Evolutionary conservation across 345 rosid species (phyloP), one percentile per base, ranked within the genome.

Genomic region (Pelargonium nanum): DNA sequence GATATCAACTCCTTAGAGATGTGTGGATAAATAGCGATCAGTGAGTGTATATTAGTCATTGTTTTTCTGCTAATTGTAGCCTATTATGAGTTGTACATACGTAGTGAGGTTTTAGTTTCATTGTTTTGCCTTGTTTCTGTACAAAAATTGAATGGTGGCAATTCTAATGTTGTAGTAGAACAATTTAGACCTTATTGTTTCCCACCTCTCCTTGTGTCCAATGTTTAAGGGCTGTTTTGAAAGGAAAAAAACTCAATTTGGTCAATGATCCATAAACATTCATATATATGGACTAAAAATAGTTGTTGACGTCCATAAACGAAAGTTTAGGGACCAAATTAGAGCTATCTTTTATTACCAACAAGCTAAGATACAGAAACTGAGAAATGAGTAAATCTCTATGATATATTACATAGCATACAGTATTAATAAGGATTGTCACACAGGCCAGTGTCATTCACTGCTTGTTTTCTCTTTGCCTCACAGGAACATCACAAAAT

Each of bases 1-100:
- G 98, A 69, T 92, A 83, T 68, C 77, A 80, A 67, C 95, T 92
- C 60, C 91, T 92, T 22, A 78, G 84, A 59, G 93, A 87, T 34
- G 65, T 87, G 52, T 92, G 96, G 98, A 75, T 61, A 66, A 85
- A 69, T 65, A 68, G 85, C n/a, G 82, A 77, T 59, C 83, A 65
- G 70, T 34, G 10, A 55, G 10, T 58, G 52, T 26, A 23, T 48
- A 19, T 25, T 9, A 0, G 28, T 57, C 48, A 58, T 59, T n/a
- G n/a, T n/a, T n/a, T n/a, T 1, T 22, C 25, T 62, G 58, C 52
- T 50, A n/a, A 56, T 23, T 56, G 17, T 19, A 53, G 13, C 23
- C 56, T 53, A 4, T 19, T 15, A 2, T 25, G 34, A 34, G 63
- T 24, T 74, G 80, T 72, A 77, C 51, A 78, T 76, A 12, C 24